phyloP scores from a whole-genome alignment of 2,329 filamentous ascomycete genomes.

The Beauveria sp. region DNA sequence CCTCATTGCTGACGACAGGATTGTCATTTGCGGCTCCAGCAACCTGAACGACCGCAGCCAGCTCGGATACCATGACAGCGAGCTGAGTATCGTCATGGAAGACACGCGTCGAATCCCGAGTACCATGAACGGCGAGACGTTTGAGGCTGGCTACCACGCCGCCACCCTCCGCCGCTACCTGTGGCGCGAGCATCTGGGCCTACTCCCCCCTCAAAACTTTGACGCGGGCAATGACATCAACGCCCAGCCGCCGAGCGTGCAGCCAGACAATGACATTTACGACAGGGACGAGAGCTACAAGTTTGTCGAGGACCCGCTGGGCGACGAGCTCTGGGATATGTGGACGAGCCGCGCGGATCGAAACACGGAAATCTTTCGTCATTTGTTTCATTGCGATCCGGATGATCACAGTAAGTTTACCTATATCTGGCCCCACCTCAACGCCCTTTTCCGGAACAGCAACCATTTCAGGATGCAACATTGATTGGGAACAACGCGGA shows the following conservation, averaged over 20 bases:
- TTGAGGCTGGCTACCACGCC: conserved; percentile 72
- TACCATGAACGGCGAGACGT: conserved; percentile 71
- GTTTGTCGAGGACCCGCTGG: conserved; percentile 64
- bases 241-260: conserved; percentile 61
- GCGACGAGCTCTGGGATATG: conserved; percentile 56
- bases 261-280: conserved; percentile 56
- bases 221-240: conserved; percentile 62
- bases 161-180: conserved; percentile 73
- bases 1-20: conserved; percentile 77
- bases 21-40: conserved; percentile 77
- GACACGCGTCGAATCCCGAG: conserved; percentile 66
- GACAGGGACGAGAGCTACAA: conserved; percentile 54
- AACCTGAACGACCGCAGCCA: conserved; percentile 92
- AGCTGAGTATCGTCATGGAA: conserved; percentile 84
- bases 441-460: not conserved
- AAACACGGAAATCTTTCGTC: conserved; percentile 70
- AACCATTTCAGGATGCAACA: conserved; percentile 9
- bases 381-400: conserved; percentile 80
- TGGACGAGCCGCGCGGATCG: conserved; percentile 63
- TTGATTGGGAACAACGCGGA: not conserved
- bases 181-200: conserved; percentile 84
- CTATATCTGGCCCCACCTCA: too few relatives aligned
- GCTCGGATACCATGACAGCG: conserved; percentile 81
- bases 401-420: conserved; percentile 63
- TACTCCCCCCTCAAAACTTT: conserved; percentile 67